Percentiles rank a stretch among this genome's conserved stretches.
Conservation (phyloP, 176 grass and related monocot species). For the Paspalum vaginatum region DNA sequence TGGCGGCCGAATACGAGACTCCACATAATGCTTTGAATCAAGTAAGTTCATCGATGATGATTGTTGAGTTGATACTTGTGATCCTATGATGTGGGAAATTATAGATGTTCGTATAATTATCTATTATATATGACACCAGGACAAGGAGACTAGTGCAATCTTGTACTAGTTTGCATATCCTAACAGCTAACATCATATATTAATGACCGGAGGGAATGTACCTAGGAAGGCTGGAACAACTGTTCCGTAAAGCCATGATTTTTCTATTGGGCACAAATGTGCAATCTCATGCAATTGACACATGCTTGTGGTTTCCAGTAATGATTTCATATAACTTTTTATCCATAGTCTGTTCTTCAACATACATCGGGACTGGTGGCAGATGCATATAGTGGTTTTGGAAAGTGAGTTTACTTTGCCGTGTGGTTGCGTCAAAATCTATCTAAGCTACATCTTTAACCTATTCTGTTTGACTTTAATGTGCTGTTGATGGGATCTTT, state of each 20-base stretch:
- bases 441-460: not conserved
- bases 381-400: not conserved
- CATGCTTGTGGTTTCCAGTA: not conserved
- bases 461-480: not conserved
- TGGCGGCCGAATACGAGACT: conserved; percentile 95
- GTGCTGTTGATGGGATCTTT: not conserved
- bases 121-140: not conserved
- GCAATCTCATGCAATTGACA: not conserved
- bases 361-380: not conserved
- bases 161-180: too few species aligned
- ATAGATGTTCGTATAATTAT: not conserved
- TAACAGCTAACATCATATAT: too few species aligned
- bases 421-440: not conserved
- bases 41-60: conserved; percentile 40
- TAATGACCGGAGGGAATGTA: too few species aligned
- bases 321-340: not conserved
- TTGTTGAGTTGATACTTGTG: not conserved
- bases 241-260: not conserved
- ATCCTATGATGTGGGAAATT: not conserved
- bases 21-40: conserved; percentile 91
- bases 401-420: conserved; percentile 1
- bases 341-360: not conserved
- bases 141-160: too few species aligned
- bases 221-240: not conserved
- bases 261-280: not conserved